Conservation (phyloP, 73 alveolate genomes). For the Paramecium octaurelia region DNA sequence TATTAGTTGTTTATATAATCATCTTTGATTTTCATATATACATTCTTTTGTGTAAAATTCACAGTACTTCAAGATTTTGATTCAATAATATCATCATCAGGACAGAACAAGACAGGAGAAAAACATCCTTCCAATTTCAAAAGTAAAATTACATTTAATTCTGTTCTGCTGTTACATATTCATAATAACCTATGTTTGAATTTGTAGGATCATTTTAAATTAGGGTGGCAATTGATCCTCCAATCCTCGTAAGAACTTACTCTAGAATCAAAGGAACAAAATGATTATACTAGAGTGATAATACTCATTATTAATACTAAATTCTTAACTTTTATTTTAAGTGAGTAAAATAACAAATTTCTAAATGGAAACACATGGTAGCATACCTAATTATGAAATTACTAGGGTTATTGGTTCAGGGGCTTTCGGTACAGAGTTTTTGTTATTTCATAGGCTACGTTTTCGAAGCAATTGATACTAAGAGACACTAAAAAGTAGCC, state of each 20-base stretch:
- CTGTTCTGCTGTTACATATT: not conserved
- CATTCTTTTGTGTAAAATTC: not conserved
- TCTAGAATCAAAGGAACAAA: not conserved
- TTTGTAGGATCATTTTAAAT: not conserved
- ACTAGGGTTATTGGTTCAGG: slow-evolving; percentile 76
- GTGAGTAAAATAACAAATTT: not conserved
- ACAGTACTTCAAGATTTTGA: not conserved
- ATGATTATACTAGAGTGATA: not conserved
- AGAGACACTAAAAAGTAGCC: slow-evolving; percentile 76
- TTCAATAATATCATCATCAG: not conserved
- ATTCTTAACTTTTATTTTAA: not conserved
- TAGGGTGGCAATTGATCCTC: not conserved
- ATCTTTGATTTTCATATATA: not conserved
- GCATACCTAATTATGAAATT: slow-evolving; percentile 68
- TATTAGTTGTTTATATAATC: not conserved
- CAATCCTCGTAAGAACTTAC: not conserved
- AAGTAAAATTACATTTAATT: not conserved
- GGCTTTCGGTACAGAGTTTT: slow-evolving; percentile 65
- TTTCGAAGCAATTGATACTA: slow-evolving; percentile 84
- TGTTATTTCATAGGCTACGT: slow-evolving; percentile 74
- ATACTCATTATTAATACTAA: not conserved
- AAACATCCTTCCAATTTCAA: not conserved
- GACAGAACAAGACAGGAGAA: not conserved
- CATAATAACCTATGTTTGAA: too few species aligned
- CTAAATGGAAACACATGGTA: not conserved